Percentiles rank a stretch among this genome's conserved stretches.
phyloP scores from a whole-genome alignment of 2,329 filamentous ascomycete species.

The Dothideomycetes sp. region DNA sequence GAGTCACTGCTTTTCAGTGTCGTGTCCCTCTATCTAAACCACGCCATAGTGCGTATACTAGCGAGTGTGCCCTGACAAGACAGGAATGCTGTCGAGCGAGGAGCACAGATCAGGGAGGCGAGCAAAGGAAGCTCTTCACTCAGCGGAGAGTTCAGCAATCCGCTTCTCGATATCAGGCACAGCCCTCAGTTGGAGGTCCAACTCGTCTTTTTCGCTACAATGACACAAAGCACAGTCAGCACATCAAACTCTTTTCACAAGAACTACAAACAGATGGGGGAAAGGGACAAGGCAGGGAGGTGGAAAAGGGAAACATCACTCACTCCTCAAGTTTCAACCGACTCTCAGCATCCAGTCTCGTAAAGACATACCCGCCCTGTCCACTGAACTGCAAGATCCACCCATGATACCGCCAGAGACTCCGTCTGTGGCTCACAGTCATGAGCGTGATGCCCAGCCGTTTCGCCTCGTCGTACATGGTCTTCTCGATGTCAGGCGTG shows the following conservation, averaged over 20 bases:
- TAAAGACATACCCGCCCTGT: conserved; percentile 84
- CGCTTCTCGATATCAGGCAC: conserved; percentile 82
- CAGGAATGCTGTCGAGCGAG: no score
- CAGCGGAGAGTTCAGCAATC: conserved; percentile 55
- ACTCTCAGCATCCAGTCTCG: conserved; percentile 75
- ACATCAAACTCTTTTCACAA: not conserved
- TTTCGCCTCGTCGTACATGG: conserved; percentile 98
- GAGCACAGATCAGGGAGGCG: no score
- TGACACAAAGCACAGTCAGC: no score
- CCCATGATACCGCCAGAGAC: conserved; percentile 92
- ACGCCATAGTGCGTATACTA: no score
- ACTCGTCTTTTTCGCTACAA: conserved; percentile 73
- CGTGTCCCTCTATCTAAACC: no score
- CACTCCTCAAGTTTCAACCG: conserved; percentile 77
- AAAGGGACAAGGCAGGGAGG: no score
- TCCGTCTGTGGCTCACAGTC: conserved; percentile 86
- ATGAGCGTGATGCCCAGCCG: conserved; percentile 84
- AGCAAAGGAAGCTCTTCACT: no score
- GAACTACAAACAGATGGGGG: no score
- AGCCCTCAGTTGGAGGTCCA: conserved; percentile 73
- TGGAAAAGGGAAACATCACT: conserved; percentile 23
- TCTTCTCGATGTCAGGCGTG: conserved; percentile 86
- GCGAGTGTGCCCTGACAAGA: no score
- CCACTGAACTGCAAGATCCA: conserved; percentile 95
- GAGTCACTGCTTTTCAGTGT: no score